These are phyloP conservation scores for Leccinum fibrillosum DNA, from an alignment of 768 basidiomycete species.

Conservation along the genomic window DNA sequence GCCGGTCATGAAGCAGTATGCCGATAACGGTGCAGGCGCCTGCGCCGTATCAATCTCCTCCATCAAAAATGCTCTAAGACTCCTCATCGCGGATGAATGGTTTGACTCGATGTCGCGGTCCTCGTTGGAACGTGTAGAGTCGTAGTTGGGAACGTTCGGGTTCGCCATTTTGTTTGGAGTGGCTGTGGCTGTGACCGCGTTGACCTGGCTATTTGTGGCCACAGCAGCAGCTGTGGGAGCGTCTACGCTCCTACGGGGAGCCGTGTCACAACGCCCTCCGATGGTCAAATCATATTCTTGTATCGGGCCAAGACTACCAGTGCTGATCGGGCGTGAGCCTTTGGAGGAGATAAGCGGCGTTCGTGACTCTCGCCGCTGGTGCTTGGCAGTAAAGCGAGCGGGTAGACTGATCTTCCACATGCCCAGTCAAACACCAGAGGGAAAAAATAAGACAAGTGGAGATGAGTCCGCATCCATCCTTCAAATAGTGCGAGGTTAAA, in stretches of 20 bases:
- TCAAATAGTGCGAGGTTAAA: constrained; percentile 9
- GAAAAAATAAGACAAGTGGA: background rate
- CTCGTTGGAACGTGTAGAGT: background rate
- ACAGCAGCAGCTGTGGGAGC: background rate
- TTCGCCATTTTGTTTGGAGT: background rate
- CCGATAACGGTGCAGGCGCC: constrained; percentile 52
- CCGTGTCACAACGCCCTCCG: background rate
- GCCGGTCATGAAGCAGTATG: constrained; percentile 78
- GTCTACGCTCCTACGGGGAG: background rate
- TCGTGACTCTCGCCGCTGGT: constrained; percentile 1
- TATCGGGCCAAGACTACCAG: constrained; percentile 6
- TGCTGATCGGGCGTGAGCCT: constrained; percentile 5
- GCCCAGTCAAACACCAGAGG: background rate
- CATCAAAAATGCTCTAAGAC: constrained; percentile 11
- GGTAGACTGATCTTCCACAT: constrained; percentile 19
- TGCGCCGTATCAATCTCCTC: constrained; percentile 25
- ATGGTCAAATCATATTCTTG: constrained; percentile 6
- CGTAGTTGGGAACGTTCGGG: background rate
- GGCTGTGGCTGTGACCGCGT: background rate
- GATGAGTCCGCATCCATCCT: background rate
- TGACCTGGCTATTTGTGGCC: background rate
- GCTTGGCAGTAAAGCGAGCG: constrained; percentile 3
- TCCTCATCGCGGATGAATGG: constrained; percentile 1
- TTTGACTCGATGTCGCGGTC: constrained; percentile 18
- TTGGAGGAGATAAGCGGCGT: constrained; percentile 14